These are phyloP conservation scores for Castanospermum australe DNA, from an alignment of 306 rosid species.

Conservation along the genomic window DNA sequence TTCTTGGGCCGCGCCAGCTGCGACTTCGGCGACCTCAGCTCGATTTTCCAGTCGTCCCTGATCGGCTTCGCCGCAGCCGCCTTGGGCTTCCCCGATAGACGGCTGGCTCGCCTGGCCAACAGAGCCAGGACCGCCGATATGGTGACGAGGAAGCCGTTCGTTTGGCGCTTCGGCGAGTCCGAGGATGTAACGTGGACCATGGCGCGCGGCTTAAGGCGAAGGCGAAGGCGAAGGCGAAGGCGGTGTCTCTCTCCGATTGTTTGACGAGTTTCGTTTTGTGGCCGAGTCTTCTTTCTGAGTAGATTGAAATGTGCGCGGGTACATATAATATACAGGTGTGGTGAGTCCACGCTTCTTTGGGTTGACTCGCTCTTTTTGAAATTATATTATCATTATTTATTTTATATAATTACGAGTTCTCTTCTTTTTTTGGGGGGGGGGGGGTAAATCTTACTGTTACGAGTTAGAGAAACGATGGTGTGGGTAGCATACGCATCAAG, in stretches of 20 bases:
- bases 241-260: too few species aligned
- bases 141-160: conserved; percentile 33
- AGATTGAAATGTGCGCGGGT: not conserved
- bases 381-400: too few species aligned
- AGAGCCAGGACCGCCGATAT: conserved; percentile 42
- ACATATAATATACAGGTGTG: not conserved
- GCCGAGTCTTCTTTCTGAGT: not conserved
- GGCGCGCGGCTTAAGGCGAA: not conserved
- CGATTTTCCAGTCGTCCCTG: conserved; percentile 8
- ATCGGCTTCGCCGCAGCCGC: not conserved
- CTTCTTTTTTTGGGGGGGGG: too few species aligned
- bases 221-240: too few species aligned
- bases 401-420: too few species aligned
- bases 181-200: conserved; percentile 23
- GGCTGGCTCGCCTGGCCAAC: conserved; percentile 38
- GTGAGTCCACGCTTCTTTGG: conserved; percentile 28
- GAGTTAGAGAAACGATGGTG: too few species aligned
- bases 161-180: conserved; percentile 30
- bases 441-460: too few species aligned
- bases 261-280: too few species aligned
- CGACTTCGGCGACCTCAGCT: conserved; percentile 33
- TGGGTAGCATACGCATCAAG: too few species aligned
- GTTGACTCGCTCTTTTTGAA: conserved; percentile 26
- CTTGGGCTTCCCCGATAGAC: conserved; percentile 40
- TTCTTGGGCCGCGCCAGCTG: conserved; percentile 51